A percentile compares a stretch with the other conserved stretches of the same genome.
phyloP scores from a whole-genome alignment of 1,284 basidiomycete genomes.

The Puccinia horiana region DNA sequence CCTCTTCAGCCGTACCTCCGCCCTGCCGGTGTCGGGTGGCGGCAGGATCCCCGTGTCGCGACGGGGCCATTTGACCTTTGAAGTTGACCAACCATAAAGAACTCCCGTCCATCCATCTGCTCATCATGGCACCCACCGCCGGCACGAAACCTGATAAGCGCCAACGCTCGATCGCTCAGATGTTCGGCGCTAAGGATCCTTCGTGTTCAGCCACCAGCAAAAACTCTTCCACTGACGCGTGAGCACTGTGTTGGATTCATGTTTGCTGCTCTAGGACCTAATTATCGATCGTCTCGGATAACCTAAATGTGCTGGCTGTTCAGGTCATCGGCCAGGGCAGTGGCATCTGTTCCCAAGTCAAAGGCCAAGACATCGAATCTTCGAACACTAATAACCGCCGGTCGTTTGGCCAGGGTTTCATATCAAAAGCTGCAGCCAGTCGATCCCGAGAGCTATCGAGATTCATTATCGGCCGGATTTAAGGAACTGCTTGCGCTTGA shows the following conservation, averaged over 20 bases:
- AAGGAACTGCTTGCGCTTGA: conserved; percentile 34
- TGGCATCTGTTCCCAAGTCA: not conserved
- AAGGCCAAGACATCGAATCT: conserved; percentile 7
- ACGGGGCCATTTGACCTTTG: too few species aligned
- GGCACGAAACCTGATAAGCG: conserved; percentile 35
- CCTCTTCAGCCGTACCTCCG: too few species aligned
- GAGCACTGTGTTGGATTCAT: not conserved
- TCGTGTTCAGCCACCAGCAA: not conserved
- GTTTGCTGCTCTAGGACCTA: not conserved
- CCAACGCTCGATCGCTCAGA: conserved; percentile 41
- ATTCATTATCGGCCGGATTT: conserved; percentile 7
- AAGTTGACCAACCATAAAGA: too few species aligned
- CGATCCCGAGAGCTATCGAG: conserved; percentile 7
- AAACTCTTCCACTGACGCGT: not conserved
- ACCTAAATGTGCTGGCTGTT: not conserved
- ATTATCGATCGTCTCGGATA: not conserved
- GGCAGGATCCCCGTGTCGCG: too few species aligned
- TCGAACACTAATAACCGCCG: not conserved
- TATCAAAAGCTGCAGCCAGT: conserved; percentile 22
- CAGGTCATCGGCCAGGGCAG: not conserved
- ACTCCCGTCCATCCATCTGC: too few species aligned
- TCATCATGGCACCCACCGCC: conserved; percentile 13
- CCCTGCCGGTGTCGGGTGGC: too few species aligned
- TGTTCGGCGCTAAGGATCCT: conserved; percentile 31
- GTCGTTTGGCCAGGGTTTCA: not conserved